Evolutionary conservation across 495 filamentous ascomycete species (phyloP).

Genomic region (Apiosordaria backusii): DNA sequence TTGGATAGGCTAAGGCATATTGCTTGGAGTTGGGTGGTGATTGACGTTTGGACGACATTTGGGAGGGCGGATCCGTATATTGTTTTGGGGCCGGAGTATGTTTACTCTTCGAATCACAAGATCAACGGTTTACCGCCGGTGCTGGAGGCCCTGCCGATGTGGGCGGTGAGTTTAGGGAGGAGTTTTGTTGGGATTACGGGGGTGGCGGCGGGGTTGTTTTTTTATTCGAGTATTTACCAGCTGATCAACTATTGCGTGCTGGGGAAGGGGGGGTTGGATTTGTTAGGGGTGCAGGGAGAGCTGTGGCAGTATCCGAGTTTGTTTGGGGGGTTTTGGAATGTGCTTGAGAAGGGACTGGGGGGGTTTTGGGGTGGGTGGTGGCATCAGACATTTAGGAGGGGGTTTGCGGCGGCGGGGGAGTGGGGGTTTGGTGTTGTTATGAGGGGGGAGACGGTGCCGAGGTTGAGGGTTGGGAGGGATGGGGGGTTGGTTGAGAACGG

Average conservation of each 20-base stretch:
- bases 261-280: background rate
- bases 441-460: conserved; percentile 35
- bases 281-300: conserved; percentile 48
- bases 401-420: conserved; percentile 56
- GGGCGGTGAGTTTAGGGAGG: background rate
- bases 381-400: conserved; percentile 82
- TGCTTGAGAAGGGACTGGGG: conserved; percentile 63
- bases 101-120: conserved; percentile 35
- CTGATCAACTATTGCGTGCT: conserved; percentile 48
- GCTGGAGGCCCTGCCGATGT: background rate
- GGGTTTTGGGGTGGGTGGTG: conserved; percentile 84
- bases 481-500: no score
- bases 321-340: conserved; percentile 54
- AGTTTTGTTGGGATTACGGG: background rate
- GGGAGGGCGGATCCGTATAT: background rate
- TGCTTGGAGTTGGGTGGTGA: background rate
- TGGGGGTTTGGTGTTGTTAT: conserved; percentile 20
- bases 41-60: background rate
- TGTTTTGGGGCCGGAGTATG: background rate
- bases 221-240: conserved; percentile 45
- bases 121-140: conserved; percentile 16
- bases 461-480: conserved; percentile 59
- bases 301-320: conserved; percentile 64
- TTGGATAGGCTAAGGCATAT: background rate
- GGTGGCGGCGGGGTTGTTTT: conserved; percentile 12